Percentiles rank a stretch among this genome's conserved stretches.
Evolutionary conservation across 768 basidiomycete species (phyloP).

Genomic region (Tubosaeta sp.): DNA sequence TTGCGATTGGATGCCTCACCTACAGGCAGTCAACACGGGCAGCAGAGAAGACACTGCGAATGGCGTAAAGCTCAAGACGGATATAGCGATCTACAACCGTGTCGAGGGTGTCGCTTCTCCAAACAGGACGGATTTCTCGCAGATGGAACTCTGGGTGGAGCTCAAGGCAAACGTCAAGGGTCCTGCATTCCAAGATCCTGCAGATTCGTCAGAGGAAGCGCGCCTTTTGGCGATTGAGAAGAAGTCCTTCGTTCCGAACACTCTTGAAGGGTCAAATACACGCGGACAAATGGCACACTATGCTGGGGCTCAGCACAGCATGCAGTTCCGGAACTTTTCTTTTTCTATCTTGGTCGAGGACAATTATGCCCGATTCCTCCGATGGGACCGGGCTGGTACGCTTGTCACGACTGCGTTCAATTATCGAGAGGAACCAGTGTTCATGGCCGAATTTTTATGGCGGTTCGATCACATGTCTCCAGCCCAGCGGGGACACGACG

Average conservation of each 20-base stretch:
- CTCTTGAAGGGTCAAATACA: background rate
- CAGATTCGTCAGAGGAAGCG: background rate
- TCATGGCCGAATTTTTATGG: constrained; percentile 1
- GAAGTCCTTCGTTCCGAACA: background rate
- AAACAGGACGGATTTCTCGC: background rate
- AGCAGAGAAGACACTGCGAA: background rate
- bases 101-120: background rate
- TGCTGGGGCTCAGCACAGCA: background rate
- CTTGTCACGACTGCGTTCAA: background rate
- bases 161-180: background rate
- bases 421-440: background rate
- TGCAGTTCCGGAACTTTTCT: background rate
- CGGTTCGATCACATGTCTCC: background rate
- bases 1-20: no score
- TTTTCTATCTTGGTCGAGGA: background rate
- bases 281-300: background rate
- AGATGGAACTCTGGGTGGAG: background rate
- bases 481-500: background rate
- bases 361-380: background rate
- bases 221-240: no score
- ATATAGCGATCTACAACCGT: background rate
- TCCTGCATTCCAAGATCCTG: background rate
- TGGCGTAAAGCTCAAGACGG: background rate
- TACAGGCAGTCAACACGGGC: no score
- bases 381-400: background rate